Evolutionary conservation across 306 rosid genomes (phyloP), one percentile per base, ranked within the genome.

Genomic region (Castanea sativa): DNA sequence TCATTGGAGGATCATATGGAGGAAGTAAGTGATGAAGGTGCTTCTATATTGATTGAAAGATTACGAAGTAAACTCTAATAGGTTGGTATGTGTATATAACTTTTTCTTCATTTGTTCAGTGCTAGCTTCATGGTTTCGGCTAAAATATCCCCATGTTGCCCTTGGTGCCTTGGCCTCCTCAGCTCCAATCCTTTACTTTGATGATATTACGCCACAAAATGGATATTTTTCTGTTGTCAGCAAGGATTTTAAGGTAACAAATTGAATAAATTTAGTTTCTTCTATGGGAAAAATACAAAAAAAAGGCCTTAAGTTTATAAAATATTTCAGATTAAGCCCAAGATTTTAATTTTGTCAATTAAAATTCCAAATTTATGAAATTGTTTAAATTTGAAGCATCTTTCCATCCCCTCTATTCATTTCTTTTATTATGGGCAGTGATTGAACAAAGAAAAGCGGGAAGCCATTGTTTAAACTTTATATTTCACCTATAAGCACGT

Each of bases 1-100:
- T 91, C 3, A 43, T 91, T n/a, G 95, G 95, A 55, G 95, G 84
- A 61, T 91, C 95, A 13, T 91, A 91, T 30, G 95, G 95, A 56
- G 95, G 95, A 91, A 89, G 95, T 89, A 27, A 79, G 87, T 86
- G 3, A 12, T 72, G 52, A 11, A 76, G 0, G 25, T 38, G 10
- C 43, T 55, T 52, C 33, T 60, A 21, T 8, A 12, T 33, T 52
- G 14, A 21, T 16, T 32, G 15, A 4, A 2, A 19, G 33, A 5
- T 16, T 35, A 1, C 61, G 7, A 32, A 45, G 0, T 16, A 3
- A 41, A 12, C 5, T 49, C 53, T 49, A 11, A 45, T 45, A 49
- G 53, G 15, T 25, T 30, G 1, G 63, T 6, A 6, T 76, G 72
- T 30, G 23, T 2, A 56, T 11, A 56, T 21, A 20, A 13, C 19